phyloP scores from a whole-genome alignment of 78 protist genomes.

The Pelomyxa schiedti region DNA sequence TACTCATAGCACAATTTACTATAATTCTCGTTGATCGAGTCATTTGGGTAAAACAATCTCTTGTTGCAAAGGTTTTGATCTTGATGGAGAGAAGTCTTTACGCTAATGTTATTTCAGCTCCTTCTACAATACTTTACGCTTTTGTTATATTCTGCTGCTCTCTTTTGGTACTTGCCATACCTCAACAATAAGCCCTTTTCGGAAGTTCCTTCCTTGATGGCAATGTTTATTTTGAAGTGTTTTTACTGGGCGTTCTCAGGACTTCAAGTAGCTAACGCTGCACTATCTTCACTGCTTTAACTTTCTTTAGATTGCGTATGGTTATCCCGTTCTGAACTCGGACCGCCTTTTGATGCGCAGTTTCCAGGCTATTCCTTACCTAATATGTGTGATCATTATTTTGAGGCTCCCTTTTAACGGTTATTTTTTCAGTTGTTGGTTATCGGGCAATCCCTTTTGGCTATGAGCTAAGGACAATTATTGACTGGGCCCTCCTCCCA shows the following conservation, averaged over 20 bases:
- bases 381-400: not conserved
- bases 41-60: not conserved
- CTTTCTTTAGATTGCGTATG: not conserved
- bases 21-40: constrained; percentile 1
- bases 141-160: not conserved
- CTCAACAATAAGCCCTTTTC: not conserved
- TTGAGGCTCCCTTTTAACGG: not conserved
- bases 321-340: not conserved
- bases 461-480: constrained; percentile 27
- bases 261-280: not conserved
- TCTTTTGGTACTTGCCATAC: not conserved
- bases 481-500: constrained; percentile 43
- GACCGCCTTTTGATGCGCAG: not conserved
- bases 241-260: not conserved
- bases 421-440: not conserved
- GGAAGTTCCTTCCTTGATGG: not conserved
- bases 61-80: not conserved
- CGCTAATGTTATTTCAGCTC: no score
- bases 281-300: no score
- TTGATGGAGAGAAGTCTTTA: no score
- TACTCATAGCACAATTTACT: not conserved
- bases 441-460: constrained; percentile 34
- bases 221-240: not conserved
- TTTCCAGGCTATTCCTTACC: not conserved
- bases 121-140: no score